These are phyloP conservation scores for Massarina eburnea DNA, from an alignment of 2,329 filamentous ascomycete genomes.

Conservation along the genomic window DNA sequence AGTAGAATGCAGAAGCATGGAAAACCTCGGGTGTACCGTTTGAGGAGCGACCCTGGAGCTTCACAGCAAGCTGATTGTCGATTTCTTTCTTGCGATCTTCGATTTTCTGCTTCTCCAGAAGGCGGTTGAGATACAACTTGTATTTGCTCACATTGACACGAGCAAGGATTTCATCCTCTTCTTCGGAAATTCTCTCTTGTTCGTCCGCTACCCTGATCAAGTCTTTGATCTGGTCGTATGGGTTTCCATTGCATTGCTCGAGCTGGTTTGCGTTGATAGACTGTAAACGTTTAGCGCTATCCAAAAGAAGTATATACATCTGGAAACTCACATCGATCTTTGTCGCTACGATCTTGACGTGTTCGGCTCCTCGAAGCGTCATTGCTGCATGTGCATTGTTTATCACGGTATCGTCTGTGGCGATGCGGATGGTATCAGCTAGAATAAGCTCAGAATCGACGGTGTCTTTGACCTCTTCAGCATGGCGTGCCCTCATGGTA, in stretches of 20 bases:
- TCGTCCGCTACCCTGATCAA: conserved; percentile 1
- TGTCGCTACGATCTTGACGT: conserved; percentile 23
- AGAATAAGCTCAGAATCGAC: conserved; percentile 24
- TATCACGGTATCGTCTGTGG: conserved; percentile 18
- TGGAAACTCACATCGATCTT: conserved; percentile 27
- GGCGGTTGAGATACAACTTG: conserved; percentile 13
- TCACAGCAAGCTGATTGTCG: conserved; percentile 9
- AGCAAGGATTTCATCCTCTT: conserved; percentile 7
- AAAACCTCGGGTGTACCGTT: conserved; percentile 7
- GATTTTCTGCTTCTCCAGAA: conserved; percentile 9
- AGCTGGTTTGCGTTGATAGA: conserved; percentile 12
- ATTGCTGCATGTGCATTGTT: conserved; percentile 13
- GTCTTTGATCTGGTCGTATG: conserved; percentile 10
- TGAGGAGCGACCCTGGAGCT: conserved; percentile 4
- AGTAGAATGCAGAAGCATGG: conserved; percentile 19
- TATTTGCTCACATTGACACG: conserved; percentile 8
- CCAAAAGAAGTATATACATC: background rate
- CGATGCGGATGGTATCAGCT: conserved; percentile 20
- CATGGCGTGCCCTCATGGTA: conserved; percentile 13
- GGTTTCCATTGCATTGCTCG: conserved; percentile 6
- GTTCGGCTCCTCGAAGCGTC: conserved; percentile 11
- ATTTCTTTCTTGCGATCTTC: conserved; percentile 11
- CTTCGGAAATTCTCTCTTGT: conserved; percentile 6
- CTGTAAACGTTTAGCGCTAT: background rate
- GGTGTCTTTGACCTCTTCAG: conserved; percentile 18